These are phyloP conservation scores for Tardiomyces depauwii DNA, from an alignment of 1,139 yeast species.

Conservation along the genomic window DNA sequence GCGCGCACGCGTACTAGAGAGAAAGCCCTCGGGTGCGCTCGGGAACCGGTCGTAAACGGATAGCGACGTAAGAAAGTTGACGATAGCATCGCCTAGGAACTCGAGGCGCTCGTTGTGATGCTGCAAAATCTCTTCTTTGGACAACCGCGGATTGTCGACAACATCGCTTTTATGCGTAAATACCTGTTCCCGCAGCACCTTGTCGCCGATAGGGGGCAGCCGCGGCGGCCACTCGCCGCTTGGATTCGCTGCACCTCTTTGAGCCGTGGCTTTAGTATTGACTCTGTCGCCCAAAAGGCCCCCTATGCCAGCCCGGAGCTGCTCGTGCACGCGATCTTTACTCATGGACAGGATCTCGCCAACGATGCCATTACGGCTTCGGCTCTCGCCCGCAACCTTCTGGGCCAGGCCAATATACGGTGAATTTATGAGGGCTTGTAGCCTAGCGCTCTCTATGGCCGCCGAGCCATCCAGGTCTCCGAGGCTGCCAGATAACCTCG, in stretches of 20 bases:
- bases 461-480: background rate
- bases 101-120: conserved; percentile 85
- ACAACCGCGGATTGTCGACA: conserved; percentile 40
- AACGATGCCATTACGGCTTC: conserved; percentile 37
- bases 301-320: conserved; percentile 4
- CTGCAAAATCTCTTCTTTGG: conserved; percentile 44
- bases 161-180: conserved; percentile 74
- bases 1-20: conserved; percentile 59
- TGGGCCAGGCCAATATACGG: conserved; percentile 52
- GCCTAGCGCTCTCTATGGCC: background rate
- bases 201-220: conserved; percentile 56
- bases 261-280: conserved; percentile 13
- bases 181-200: conserved; percentile 52
- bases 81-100: conserved; percentile 83
- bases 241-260: background rate
- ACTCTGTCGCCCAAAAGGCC: conserved; percentile 4
- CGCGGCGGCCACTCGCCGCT: conserved; percentile 40
- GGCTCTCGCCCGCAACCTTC: conserved; percentile 43
- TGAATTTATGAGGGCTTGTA: conserved; percentile 30
- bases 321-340: conserved; percentile 13
- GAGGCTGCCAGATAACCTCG: background rate
- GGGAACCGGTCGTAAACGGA: conserved; percentile 60
- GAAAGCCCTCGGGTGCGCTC: conserved; percentile 66
- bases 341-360: conserved; percentile 33
- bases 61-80: conserved; percentile 62